Evolutionary conservation across 495 filamentous ascomycete genomes (phyloP), one percentile per base, ranked within the genome.

Genomic region (Penicillium angulare): DNA sequence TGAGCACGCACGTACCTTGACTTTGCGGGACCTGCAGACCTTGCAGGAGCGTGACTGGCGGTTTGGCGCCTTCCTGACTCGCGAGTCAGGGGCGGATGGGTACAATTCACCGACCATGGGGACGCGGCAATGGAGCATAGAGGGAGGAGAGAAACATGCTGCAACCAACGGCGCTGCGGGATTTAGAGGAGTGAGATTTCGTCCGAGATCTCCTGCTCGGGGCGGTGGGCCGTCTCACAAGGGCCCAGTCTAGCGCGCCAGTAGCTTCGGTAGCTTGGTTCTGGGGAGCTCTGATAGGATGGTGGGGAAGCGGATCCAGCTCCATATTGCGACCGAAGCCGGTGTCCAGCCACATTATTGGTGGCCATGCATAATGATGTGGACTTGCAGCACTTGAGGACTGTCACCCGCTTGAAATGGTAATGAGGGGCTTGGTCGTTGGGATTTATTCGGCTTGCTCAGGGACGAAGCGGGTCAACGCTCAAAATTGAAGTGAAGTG

Each of bases 11-110:
- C 69, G 26, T 49, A 76, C 73, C 68, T 73, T 74, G 59, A 76
- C 73, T 58, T 76, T 76, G 44, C 73, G 71, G 53, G 62, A 47
- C 41, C 73, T 65, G 42, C 73, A 76, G 50, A 76, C 71, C 49
- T 67, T 73, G 50, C 73, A 76, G 53, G 73, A 74, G 18, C 69
- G 69, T 39, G 65, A 71, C 57, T 74, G 73, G 35, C 73, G 68
- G 35, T 50, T 68, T 6, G 58, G 40, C 35, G 55, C 49, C 49
- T 56, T 65, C 56, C 45, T 57, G 54, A 49, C 52, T 49, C 50
- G 50, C 26, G 43, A 51, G 45, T 67, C 60, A 51, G 61, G 50
- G 45, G 52, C 59, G 49, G 61, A 23, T 55, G 53, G 53, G 47
- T 40, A 58, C 44, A 53, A 53, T 47, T 66, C 57, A 56, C 54